A percentile compares a stretch with the other conserved stretches of the same genome.
Evolutionary conservation across 305 asterid species (phyloP).

Genomic region (Fraxinus platypoda): DNA sequence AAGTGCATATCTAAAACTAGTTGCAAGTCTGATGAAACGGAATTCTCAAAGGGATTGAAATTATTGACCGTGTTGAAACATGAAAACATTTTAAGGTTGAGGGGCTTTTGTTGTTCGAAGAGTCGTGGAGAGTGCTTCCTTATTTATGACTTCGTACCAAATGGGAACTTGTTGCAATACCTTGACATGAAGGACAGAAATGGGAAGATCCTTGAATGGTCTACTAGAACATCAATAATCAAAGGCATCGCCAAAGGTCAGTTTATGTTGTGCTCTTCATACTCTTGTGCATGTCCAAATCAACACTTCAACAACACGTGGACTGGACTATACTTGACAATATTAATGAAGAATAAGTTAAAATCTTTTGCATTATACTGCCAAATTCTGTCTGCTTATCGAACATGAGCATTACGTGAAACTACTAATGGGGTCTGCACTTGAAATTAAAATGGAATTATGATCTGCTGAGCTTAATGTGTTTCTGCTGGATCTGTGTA

Average conservation of each 20-base stretch:
- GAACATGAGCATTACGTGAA: background rate
- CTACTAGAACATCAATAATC: constrained; percentile 63
- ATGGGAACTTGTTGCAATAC: constrained; percentile 72
- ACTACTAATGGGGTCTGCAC: background rate
- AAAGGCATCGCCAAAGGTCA: constrained; percentile 84
- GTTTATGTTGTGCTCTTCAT: constrained; percentile 6
- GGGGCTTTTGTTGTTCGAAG: constrained; percentile 94
- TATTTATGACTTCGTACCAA: constrained; percentile 71
- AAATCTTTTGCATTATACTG: background rate
- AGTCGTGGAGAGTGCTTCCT: constrained; percentile 96
- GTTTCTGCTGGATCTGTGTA: background rate
- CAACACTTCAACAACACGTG: background rate
- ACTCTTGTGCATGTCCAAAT: background rate
- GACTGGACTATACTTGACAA: background rate
- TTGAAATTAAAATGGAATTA: background rate
- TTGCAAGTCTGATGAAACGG: constrained; percentile 81
- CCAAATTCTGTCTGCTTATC: background rate
- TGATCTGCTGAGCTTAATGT: background rate
- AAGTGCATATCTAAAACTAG: constrained; percentile 89
- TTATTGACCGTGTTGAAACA: constrained; percentile 71
- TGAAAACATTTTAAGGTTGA: constrained; percentile 69
- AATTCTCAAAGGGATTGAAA: constrained; percentile 72
- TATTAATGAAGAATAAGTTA: background rate
- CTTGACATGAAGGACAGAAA: constrained; percentile 59
- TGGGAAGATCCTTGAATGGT: constrained; percentile 77